These are phyloP conservation scores for Athelia psychrophila DNA, from an alignment of 1,284 basidiomycete species.

Conservation along the genomic window DNA sequence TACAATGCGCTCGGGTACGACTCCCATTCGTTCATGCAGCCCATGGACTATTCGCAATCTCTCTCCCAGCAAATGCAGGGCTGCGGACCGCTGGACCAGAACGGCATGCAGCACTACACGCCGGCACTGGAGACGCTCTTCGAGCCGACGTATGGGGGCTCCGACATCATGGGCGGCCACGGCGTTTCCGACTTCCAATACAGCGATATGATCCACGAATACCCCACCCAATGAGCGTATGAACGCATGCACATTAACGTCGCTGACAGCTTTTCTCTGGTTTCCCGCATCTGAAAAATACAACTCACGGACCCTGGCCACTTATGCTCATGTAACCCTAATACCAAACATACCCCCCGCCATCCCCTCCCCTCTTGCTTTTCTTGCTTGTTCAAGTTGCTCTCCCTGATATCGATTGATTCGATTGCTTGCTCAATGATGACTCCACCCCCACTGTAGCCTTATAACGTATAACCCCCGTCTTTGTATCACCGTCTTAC, in stretches of 20 bases:
- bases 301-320: too few relatives aligned
- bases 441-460: too few relatives aligned
- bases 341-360: too few relatives aligned
- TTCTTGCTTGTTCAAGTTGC: too few relatives aligned
- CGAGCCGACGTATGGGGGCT: constrained; percentile 1
- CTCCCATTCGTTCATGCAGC: constrained; percentile 1
- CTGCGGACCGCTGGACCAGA: constrained; percentile 7
- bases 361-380: too few relatives aligned
- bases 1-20: constrained; percentile 1
- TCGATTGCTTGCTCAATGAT: too few relatives aligned
- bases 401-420: too few relatives aligned
- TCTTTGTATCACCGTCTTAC: constrained; percentile 4
- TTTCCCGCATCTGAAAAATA: too few relatives aligned
- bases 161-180: constrained; percentile 3
- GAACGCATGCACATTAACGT: too few relatives aligned
- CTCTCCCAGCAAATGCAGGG: background rate
- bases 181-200: constrained; percentile 9
- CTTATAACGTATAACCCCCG: too few relatives aligned
- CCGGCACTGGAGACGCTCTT: constrained; percentile 12
- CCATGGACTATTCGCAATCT: constrained; percentile 6
- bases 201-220: constrained; percentile 15
- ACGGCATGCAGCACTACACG: constrained; percentile 6
- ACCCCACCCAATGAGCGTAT: background rate
- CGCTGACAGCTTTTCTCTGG: too few relatives aligned
- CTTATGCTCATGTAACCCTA: too few relatives aligned